Evolutionary conservation across 371 early-diverging fungal genomes (phyloP), one percentile per base, ranked within the genome.

Genomic region (Lichtheimia ornata): DNA sequence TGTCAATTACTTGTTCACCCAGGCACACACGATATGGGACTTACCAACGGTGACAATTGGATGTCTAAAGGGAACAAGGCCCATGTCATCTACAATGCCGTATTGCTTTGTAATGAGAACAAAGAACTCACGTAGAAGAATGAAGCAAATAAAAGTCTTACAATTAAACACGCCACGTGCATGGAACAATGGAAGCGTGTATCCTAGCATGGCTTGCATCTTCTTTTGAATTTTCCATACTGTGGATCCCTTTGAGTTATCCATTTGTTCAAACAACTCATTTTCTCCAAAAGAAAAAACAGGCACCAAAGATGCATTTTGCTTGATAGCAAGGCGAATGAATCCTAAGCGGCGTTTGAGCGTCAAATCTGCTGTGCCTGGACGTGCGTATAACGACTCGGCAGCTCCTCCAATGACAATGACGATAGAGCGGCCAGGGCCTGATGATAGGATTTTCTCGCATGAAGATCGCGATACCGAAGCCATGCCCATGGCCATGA

Each of bases 271-370:
- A 63, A 85, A 93, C 15, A 93, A 63, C 24, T 93, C 91, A 69
- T 92, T 94, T 67, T 94, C 94, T 28, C 94, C 94, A 81, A 94
- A 93, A 0, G 84, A 81, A 60, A 89, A 85, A 0, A 86, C 79
- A 4, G 94, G 94, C 1, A 91, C 90, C 41, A 93, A 62, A 14
- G 79, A 76, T 11, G 90, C 88, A 1, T 80, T 70, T 25, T 86
- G 86, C 58, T 80, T 76, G 43, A 94, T 85, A 7, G 94, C 94
- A 56, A 92, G 66, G 17, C 89, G 86, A 64, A 93, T 85, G 61
- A 94, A 93, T 5, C 94, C 94, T 25, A 87, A 66, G 22, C 94
- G 79, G 49, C 85, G 88, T 55, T 82, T 80, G 7, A 94, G 65
- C 1, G 88, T 83, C 52, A 94, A 69, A 64, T 90, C 85, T 49